Base-by-base conservation (phyloP, 352 stramenopile species). In the Pythium utonaiense region DNA sequence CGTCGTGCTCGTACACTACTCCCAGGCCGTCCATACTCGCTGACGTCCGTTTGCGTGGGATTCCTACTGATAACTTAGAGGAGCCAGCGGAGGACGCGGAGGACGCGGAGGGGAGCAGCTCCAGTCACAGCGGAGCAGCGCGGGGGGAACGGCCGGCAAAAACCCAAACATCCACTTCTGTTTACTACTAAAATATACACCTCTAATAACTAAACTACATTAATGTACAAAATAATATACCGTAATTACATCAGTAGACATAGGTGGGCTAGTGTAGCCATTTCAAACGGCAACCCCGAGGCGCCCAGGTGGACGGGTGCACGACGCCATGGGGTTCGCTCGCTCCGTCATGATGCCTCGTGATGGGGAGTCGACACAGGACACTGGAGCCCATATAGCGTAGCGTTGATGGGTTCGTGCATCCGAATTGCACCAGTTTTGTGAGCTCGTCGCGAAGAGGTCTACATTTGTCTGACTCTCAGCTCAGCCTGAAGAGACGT, bases 1-100 rank as follows among this genome's bases (percentile, higher is more conserved):
- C 81, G 64, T 91, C 81, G 50, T 87, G 77, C 70, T 91, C 81
- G 72, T 91, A 89, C 51, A 89, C 81, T 52, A 91, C 78, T 45
- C 78, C 78, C 21, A 88, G 64, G 41, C 80, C 80, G 69, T 90
- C 80, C 80, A 90, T 90, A 12, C 14, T 57, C 22, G 6, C 16
- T 17, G n/a, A n/a, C n/a, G n/a, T n/a, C n/a, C n/a, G n/a, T n/a
- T n/a, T n/a, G n/a, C n/a, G n/a, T n/a, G n/a, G n/a, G n/a, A n/a
- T n/a, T n/a, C n/a, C n/a, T n/a, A n/a, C n/a, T n/a, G n/a, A n/a
- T n/a, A n/a, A n/a, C n/a, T n/a, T 55, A 40, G 8, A 53, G 48
- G 42, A 19, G 48, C 42, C 45, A 21, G 25, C 21, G 44, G 41
- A 22, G 24, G 47, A 51, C 17, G 41, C 14, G 24, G 47, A 51